These are phyloP conservation scores for Cystofilobasidium ferigula DNA, from an alignment of 768 basidiomycete genomes.

Conservation along the genomic window DNA sequence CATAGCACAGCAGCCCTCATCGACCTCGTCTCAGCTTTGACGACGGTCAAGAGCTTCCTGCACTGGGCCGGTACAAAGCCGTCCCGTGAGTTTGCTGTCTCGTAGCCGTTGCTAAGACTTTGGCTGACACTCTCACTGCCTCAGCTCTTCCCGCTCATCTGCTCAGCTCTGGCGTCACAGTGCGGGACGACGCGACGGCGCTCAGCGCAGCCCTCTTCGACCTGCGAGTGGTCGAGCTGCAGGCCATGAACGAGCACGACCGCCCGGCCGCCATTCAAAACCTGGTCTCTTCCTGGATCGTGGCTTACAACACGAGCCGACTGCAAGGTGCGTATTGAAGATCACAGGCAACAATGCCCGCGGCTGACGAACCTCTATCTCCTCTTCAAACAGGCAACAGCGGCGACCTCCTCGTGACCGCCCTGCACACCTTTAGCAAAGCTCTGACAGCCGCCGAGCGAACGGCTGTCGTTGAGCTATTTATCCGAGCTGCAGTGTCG, in stretches of 20 bases:
- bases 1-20: not conserved
- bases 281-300: not conserved
- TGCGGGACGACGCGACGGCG: not conserved
- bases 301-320: not conserved
- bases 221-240: not conserved
- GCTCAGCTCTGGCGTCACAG: not conserved
- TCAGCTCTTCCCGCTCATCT: not conserved
- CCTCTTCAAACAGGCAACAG: slow-evolving; percentile 6
- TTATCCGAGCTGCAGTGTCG: slow-evolving; percentile 7
- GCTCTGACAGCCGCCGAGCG: slow-evolving; percentile 2
- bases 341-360: not conserved
- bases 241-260: not conserved
- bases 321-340: not conserved
- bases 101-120: too few relatives aligned
- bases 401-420: not conserved
- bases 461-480: not conserved
- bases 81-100: not conserved
- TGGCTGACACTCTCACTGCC: not conserved
- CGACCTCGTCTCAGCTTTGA: slow-evolving; percentile 8
- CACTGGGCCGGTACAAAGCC: slow-evolving; percentile 9
- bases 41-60: slow-evolving; percentile 14
- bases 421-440: slow-evolving; percentile 17
- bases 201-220: not conserved
- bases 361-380: not conserved
- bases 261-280: not conserved